Conservation (phyloP, 202 grass and related monocot genomes). For the Saccharum hybrid region DNA sequence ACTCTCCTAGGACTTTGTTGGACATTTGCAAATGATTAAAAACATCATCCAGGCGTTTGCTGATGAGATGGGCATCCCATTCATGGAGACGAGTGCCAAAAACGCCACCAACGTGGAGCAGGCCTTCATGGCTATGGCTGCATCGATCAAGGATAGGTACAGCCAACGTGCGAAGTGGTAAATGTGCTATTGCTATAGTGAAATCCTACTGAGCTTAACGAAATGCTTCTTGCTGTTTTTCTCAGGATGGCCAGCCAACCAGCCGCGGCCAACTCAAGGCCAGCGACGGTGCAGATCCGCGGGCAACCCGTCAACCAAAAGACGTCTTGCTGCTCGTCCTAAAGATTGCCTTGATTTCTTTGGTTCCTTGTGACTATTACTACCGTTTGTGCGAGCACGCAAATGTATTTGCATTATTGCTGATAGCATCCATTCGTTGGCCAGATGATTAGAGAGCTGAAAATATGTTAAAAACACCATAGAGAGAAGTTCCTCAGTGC, state of each 20-base stretch:
- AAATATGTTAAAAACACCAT: neutral
- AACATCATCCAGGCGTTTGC: conserved; percentile 60
- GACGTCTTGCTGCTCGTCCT: conserved; percentile 72
- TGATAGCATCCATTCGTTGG: neutral
- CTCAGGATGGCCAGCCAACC: conserved; percentile 92
- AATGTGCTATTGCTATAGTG: neutral
- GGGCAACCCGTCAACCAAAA: conserved; percentile 77
- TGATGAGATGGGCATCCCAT: conserved; percentile 93
- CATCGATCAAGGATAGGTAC: conserved; percentile 78
- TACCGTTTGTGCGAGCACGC: conserved; percentile 19
- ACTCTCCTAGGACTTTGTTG: neutral
- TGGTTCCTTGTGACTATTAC: conserved; percentile 26
- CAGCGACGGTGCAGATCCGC: conserved; percentile 64
- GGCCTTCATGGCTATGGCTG: conserved; percentile 86
- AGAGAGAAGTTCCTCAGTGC: neutral
- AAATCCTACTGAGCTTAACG: neutral
- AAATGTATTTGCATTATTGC: conserved; percentile 31
- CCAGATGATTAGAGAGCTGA: neutral
- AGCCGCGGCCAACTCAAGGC: conserved; percentile 51
- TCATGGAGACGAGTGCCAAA: conserved; percentile 95
- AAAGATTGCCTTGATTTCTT: conserved; percentile 35
- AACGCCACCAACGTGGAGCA: conserved; percentile 78
- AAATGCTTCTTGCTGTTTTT: neutral
- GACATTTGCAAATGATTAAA: neutral
- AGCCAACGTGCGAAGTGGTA: neutral